A percentile compares a stretch with the other conserved stretches of the same genome.
These are phyloP conservation scores for Penicillium cinerascens DNA, from an alignment of 495 filamentous ascomycete species.

Conservation along the genomic window DNA sequence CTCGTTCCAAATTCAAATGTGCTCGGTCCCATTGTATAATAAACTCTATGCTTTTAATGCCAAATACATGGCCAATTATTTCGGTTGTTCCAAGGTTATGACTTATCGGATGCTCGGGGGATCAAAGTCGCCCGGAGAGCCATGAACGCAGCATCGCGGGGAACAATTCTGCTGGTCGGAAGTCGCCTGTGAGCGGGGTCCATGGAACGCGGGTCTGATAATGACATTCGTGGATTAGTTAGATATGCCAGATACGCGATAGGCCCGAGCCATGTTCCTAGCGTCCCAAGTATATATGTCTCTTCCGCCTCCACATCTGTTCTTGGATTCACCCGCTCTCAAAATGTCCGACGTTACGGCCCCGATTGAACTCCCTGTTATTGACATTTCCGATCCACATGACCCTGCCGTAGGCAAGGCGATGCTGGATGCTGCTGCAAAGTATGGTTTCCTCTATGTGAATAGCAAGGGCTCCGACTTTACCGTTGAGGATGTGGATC, in stretches of 20 bases:
- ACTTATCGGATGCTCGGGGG: neutral
- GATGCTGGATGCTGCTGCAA: constrained; percentile 74
- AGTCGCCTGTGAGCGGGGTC: constrained; percentile 13
- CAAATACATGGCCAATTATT: no score
- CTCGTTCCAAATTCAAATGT: neutral
- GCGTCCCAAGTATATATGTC: constrained; percentile 4
- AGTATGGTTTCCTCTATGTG: constrained; percentile 88
- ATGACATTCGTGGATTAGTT: neutral
- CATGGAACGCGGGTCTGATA: neutral
- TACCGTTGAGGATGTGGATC: constrained; percentile 59
- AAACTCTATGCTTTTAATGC: no score
- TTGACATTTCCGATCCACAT: constrained; percentile 64
- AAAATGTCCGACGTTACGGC: constrained; percentile 38
- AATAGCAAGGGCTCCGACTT: constrained; percentile 67
- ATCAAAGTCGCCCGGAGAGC: neutral
- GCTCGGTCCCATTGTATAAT: no score
- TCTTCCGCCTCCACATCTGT: constrained; percentile 9
- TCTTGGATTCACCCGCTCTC: constrained; percentile 10
- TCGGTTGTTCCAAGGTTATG: no score
- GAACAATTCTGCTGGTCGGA: constrained; percentile 10
- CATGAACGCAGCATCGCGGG: neutral
- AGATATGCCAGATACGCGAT: neutral
- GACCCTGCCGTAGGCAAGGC: constrained; percentile 59
- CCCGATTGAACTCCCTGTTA: constrained; percentile 66
- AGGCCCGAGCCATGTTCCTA: neutral